These are phyloP conservation scores for Micractinium conductrix DNA, from an alignment of 139 green algal genomes.

Conservation along the genomic window DNA sequence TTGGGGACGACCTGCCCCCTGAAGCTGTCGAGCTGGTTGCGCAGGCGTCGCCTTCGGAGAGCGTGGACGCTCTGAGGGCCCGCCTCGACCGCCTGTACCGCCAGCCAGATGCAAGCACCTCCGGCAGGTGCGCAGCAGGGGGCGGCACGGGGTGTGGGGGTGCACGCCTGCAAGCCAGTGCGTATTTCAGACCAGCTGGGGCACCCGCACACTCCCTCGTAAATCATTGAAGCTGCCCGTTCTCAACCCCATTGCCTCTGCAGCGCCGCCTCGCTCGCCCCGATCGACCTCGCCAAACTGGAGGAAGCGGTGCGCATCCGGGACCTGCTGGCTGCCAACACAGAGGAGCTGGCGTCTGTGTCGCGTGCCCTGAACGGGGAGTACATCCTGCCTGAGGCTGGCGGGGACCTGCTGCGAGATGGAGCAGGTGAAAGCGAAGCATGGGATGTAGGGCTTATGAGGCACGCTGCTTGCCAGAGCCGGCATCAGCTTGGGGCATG, in stretches of 20 bases:
- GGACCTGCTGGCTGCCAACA: slow-evolving; percentile 82
- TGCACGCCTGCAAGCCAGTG: no score
- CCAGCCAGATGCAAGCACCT: slow-evolving; percentile 7
- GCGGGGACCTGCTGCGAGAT: slow-evolving; percentile 95
- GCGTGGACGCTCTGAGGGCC: slow-evolving; percentile 40
- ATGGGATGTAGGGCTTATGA: no score
- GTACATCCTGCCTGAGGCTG: slow-evolving; percentile 89
- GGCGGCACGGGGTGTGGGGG: no score
- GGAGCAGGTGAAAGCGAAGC: slow-evolving; percentile 56
- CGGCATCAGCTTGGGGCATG: no score
- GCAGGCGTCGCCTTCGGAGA: not conserved
- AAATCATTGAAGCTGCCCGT: not conserved
- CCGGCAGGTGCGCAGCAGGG: not conserved
- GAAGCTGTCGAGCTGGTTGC: slow-evolving; percentile 72
- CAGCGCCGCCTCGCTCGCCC: not conserved
- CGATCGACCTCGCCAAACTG: slow-evolving; percentile 32
- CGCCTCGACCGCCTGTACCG: slow-evolving; percentile 48
- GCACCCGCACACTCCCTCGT: no score
- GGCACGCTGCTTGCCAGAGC: no score
- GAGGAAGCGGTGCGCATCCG: slow-evolving; percentile 85
- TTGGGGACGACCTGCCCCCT: slow-evolving; percentile 69
- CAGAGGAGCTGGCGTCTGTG: slow-evolving; percentile 81
- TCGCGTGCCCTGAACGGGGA: slow-evolving; percentile 83
- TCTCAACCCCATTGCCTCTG: not conserved
- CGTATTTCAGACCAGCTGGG: no score